Conservation (phyloP, 352 stramenopile genomes). For the Phytophthora europaea region DNA sequence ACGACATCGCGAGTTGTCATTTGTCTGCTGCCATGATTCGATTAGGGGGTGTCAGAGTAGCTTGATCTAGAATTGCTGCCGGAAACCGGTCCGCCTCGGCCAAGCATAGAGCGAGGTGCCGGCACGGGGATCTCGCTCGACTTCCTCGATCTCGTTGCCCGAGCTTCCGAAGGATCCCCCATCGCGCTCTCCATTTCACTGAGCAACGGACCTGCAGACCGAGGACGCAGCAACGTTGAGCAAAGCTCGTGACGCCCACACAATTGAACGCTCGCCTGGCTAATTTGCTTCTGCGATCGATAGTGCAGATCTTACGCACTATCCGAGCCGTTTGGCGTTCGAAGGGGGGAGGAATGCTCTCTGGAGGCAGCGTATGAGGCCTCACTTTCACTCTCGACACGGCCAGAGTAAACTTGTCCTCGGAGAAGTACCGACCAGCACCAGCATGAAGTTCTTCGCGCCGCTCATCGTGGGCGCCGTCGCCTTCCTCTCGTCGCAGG, state of each 20-base stretch:
- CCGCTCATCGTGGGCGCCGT: conserved; percentile 37
- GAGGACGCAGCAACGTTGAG: background rate
- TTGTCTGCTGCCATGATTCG: background rate
- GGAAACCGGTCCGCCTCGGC: background rate
- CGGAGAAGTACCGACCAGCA: conserved; percentile 16
- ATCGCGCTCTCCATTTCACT: background rate
- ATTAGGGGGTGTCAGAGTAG: no score
- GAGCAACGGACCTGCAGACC: background rate
- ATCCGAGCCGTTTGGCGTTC: conserved; percentile 30
- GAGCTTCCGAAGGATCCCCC: background rate
- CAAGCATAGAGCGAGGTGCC: background rate
- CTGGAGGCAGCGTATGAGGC: conserved; percentile 5
- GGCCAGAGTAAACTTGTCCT: conserved; percentile 27
- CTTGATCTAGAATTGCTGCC: background rate
- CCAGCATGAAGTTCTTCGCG: conserved; percentile 47
- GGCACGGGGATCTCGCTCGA: background rate
- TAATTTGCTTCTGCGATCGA: conserved; percentile 9
- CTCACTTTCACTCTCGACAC: conserved; percentile 26
- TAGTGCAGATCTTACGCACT: conserved; percentile 19
- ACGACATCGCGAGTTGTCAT: conserved; percentile 7
- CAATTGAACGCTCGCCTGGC: conserved; percentile 29
- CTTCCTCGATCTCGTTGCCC: background rate
- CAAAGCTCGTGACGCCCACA: background rate
- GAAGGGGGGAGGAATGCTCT: conserved; percentile 6
- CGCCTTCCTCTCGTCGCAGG: conserved; percentile 40